phyloP scores from a whole-genome alignment of 2,329 filamentous ascomycete species.

The Fusarium oligoseptatum region DNA sequence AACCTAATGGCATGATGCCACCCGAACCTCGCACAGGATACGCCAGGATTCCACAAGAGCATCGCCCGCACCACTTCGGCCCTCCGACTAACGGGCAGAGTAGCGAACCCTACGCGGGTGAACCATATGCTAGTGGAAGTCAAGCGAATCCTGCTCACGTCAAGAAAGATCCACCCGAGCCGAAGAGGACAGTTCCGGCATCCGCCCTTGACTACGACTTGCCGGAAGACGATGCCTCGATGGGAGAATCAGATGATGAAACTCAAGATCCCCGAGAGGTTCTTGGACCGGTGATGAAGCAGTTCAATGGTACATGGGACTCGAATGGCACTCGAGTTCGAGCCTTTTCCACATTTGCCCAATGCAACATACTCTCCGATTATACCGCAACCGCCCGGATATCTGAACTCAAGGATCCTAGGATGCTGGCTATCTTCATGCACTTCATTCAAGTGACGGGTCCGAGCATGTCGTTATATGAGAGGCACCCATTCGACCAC shows the following conservation, averaged over 20 bases:
- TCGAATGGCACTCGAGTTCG: slow-evolving; percentile 59
- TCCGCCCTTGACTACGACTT: slow-evolving; percentile 45
- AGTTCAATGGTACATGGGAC: slow-evolving; percentile 49
- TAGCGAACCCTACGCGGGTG: slow-evolving; percentile 7
- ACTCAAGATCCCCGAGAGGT: slow-evolving; percentile 54
- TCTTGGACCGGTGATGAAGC: slow-evolving; percentile 52
- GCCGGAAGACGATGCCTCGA: slow-evolving; percentile 71
- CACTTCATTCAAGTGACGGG: slow-evolving; percentile 94
- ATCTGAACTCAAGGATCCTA: slow-evolving; percentile 83
- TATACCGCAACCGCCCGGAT: slow-evolving; percentile 75
- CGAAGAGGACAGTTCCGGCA: slow-evolving; percentile 11
- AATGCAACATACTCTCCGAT: slow-evolving; percentile 68
- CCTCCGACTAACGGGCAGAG: slow-evolving; percentile 24
- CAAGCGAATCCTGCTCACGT: slow-evolving; percentile 7
- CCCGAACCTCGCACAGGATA: slow-evolving; percentile 29
- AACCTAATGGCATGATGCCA: slow-evolving; percentile 25
- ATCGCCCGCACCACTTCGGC: slow-evolving; percentile 29
- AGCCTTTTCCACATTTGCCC: slow-evolving; percentile 63
- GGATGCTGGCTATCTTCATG: slow-evolving; percentile 86
- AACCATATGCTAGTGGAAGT: slow-evolving; percentile 19
- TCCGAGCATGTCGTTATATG: slow-evolving; percentile 87
- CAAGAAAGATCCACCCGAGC: slow-evolving; percentile 26
- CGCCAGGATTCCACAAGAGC: slow-evolving; percentile 26
- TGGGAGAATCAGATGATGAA: slow-evolving; percentile 73
- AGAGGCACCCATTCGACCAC: slow-evolving; percentile 83